Percentiles rank a stretch among this genome's conserved stretches.
Evolutionary conservation across 1,284 basidiomycete species (phyloP).

Genomic region (Cryptococcus hybrid): DNA sequence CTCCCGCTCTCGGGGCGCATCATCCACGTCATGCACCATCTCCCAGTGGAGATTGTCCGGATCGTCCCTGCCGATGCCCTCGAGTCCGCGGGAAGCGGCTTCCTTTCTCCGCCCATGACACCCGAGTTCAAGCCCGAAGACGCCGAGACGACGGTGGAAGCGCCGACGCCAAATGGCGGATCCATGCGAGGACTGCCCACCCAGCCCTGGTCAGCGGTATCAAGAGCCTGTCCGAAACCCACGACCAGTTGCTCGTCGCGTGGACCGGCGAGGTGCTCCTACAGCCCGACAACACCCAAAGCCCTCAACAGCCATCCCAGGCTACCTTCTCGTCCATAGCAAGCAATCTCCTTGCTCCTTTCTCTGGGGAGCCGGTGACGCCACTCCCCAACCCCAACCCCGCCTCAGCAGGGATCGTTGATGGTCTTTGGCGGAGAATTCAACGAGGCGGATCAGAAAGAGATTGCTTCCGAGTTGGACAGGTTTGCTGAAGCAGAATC

Average conservation of each 20-base stretch:
- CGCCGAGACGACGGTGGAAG: slow-evolving; percentile 30
- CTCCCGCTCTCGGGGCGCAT: slow-evolving; percentile 76
- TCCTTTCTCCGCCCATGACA: slow-evolving; percentile 42
- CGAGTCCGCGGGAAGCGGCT: slow-evolving; percentile 17
- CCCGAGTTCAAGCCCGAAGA: slow-evolving; percentile 50
- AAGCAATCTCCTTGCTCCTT: slow-evolving; percentile 15
- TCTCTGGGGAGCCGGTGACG: slow-evolving; percentile 32
- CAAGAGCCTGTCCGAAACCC: slow-evolving; percentile 72
- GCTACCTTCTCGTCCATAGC: slow-evolving; percentile 24
- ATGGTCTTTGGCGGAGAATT: slow-evolving; percentile 58
- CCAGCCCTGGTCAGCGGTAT: slow-evolving; percentile 95
- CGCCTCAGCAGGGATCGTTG: slow-evolving; percentile 36
- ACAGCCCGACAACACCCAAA: slow-evolving; percentile 27
- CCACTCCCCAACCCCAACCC: slow-evolving; percentile 2
- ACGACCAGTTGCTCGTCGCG: slow-evolving; percentile 87
- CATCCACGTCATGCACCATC: slow-evolving; percentile 68
- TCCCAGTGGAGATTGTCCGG: slow-evolving; percentile 48
- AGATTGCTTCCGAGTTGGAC: slow-evolving; percentile 63
- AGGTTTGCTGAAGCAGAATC: slow-evolving; percentile 61
- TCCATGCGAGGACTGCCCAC: slow-evolving; percentile 82
- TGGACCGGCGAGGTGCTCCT: slow-evolving; percentile 83
- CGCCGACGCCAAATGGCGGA: slow-evolving; percentile 61
- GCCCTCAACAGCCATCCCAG: slow-evolving; percentile 10
- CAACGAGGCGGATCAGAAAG: slow-evolving; percentile 59
- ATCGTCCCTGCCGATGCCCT: slow-evolving; percentile 29